These are phyloP conservation scores for Cajanus cajan DNA, from an alignment of 306 rosid species.

Conservation along the genomic window DNA sequence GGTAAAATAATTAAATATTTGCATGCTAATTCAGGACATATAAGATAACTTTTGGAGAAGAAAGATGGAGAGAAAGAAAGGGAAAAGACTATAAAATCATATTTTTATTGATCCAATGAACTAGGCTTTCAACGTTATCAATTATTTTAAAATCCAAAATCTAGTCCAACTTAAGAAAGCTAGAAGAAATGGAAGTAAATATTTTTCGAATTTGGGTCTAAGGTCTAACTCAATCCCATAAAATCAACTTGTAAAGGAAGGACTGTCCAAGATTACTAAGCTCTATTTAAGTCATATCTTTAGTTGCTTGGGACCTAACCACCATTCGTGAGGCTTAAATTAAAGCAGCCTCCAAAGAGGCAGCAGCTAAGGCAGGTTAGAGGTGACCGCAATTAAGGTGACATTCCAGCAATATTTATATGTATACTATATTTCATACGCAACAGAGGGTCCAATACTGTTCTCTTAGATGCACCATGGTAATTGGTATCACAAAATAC, in stretches of 20 bases:
- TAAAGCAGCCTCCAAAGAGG: too few species aligned
- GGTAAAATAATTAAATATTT: background rate
- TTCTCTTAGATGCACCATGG: background rate
- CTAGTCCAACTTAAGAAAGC: background rate
- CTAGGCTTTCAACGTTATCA: background rate
- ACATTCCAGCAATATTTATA: background rate
- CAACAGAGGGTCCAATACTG: background rate
- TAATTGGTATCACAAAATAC: background rate
- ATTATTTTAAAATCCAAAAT: slow-evolving; percentile 7
- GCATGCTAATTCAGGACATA: background rate
- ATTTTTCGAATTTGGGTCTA: too few species aligned
- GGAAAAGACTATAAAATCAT: background rate
- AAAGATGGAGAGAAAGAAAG: background rate
- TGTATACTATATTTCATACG: background rate
- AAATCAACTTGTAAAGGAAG: too few species aligned
- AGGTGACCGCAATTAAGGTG: too few species aligned
- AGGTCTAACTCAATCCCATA: too few species aligned
- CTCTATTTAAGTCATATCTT: too few species aligned
- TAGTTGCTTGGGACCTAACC: too few species aligned
- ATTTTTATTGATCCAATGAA: background rate
- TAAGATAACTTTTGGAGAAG: background rate
- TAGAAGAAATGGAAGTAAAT: background rate
- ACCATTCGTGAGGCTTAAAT: too few species aligned
- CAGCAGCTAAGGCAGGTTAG: too few species aligned
- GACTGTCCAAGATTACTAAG: too few species aligned